These are phyloP conservation scores for Melaleuca quinquenervia DNA, from an alignment of 345 rosid species.

Conservation along the genomic window DNA sequence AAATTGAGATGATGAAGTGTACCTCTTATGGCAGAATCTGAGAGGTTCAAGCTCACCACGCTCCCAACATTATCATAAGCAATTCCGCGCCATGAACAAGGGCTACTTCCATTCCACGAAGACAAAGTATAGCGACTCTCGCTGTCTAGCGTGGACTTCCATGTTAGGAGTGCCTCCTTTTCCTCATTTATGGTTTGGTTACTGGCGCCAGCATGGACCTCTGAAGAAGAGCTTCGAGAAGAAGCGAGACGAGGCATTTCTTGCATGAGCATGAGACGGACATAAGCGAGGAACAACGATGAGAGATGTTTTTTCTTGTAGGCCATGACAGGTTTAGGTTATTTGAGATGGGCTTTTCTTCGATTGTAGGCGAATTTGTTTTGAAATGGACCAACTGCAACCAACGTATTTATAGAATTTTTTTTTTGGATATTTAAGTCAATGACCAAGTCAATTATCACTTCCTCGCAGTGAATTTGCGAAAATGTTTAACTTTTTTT, in stretches of 20 bases:
- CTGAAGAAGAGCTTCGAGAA: background rate
- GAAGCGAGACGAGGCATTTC: background rate
- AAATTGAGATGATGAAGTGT: constrained; percentile 5
- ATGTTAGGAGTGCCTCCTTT: background rate
- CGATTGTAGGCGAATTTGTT: background rate
- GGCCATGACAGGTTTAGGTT: background rate
- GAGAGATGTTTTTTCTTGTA: background rate
- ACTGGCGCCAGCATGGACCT: background rate
- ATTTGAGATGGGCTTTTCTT: background rate
- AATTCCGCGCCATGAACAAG: constrained; percentile 12
- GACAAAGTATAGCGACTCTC: background rate
- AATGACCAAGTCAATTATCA: too few relatives aligned
- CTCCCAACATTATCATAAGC: background rate
- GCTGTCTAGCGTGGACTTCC: background rate
- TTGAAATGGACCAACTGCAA: background rate
- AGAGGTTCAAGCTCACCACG: background rate
- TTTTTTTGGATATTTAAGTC: too few relatives aligned
- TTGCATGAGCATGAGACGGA: background rate
- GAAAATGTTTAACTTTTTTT: too few relatives aligned
- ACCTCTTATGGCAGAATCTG: background rate
- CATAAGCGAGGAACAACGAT: background rate
- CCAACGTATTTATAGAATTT: background rate
- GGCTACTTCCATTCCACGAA: background rate
- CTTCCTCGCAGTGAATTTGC: too few relatives aligned
- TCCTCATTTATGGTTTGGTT: background rate